Evolutionary conservation across 352 stramenopile species (phyloP).

Genomic region (Globisporangium nodosum): DNA sequence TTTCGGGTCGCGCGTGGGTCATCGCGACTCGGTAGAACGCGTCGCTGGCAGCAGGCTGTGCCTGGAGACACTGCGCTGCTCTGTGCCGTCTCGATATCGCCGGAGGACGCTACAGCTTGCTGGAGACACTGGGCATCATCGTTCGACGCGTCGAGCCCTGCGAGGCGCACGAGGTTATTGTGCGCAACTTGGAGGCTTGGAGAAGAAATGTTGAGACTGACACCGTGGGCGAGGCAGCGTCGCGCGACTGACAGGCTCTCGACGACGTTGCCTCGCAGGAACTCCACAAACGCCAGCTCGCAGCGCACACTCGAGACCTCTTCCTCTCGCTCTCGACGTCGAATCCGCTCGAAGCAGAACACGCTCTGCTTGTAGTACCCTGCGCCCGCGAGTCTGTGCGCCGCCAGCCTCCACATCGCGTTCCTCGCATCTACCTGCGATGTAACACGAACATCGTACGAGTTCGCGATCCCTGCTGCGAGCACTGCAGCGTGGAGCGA

Average conservation of each 20-base stretch:
- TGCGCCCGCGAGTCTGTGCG: constrained; percentile 9
- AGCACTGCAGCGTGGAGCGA: constrained; percentile 23
- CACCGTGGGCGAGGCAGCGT: constrained; percentile 7
- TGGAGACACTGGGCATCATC: constrained; percentile 20
- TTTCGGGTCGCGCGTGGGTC: background rate
- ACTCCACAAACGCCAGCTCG: constrained; percentile 22
- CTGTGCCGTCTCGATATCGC: background rate
- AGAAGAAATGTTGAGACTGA: constrained; percentile 1
- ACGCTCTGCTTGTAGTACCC: constrained; percentile 25
- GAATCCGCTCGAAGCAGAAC: constrained; percentile 10
- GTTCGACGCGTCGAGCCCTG: constrained; percentile 12
- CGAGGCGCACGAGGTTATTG: constrained; percentile 17
- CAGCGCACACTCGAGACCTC: constrained; percentile 5
- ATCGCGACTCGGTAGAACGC: background rate
- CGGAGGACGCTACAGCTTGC: background rate
- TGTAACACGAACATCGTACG: background rate
- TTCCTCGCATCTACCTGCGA: background rate
- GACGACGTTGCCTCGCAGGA: constrained; percentile 23
- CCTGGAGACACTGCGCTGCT: background rate
- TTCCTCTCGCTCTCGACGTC: background rate
- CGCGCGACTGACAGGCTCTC: constrained; percentile 3
- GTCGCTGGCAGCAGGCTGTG: background rate
- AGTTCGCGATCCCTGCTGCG: constrained; percentile 13
- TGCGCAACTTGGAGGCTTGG: constrained; percentile 20
- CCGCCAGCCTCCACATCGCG: constrained; percentile 9